These are phyloP conservation scores for Fragilaria crotonensis DNA, from an alignment of 108 stramenopile genomes.

Conservation along the genomic window DNA sequence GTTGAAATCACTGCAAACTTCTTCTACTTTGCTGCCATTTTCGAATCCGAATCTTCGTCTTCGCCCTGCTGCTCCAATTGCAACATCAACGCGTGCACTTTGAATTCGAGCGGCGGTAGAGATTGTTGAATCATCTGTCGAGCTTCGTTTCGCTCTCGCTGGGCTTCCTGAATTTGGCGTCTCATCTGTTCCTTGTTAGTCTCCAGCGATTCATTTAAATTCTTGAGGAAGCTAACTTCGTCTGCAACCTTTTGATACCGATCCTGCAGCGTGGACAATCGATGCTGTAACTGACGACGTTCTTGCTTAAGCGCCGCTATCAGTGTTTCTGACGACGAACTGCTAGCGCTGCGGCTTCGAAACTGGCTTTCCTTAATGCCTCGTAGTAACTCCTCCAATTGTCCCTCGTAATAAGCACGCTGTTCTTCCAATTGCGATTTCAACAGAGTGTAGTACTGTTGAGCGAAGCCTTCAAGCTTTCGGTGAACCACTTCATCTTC, in stretches of 20 bases:
- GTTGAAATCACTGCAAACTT: no score
- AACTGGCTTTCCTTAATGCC: slow-evolving; percentile 22
- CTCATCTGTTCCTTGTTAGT: slow-evolving; percentile 51
- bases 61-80: slow-evolving; percentile 31
- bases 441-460: slow-evolving; percentile 81
- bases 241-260: slow-evolving; percentile 49
- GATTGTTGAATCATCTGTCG: slow-evolving; percentile 29
- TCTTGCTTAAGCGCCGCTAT: slow-evolving; percentile 73
- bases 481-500: slow-evolving; percentile 86
- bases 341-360: background rate
- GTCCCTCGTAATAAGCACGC: slow-evolving; percentile 79
- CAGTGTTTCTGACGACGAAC: slow-evolving; percentile 20
- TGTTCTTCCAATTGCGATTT: slow-evolving; percentile 89
- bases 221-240: slow-evolving; percentile 52
- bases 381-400: slow-evolving; percentile 60
- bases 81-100: slow-evolving; percentile 55
- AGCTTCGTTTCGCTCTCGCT: slow-evolving; percentile 36
- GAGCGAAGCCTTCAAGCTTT: slow-evolving; percentile 83
- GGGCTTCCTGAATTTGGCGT: slow-evolving; percentile 45
- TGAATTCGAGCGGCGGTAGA: slow-evolving; percentile 62
- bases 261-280: slow-evolving; percentile 40
- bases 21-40: no score
- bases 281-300: slow-evolving; percentile 61
- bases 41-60: no score
- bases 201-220: slow-evolving; percentile 74